phyloP scores from a whole-genome alignment of 2,329 filamentous ascomycete genomes.

The Aureobasidium sp. region DNA sequence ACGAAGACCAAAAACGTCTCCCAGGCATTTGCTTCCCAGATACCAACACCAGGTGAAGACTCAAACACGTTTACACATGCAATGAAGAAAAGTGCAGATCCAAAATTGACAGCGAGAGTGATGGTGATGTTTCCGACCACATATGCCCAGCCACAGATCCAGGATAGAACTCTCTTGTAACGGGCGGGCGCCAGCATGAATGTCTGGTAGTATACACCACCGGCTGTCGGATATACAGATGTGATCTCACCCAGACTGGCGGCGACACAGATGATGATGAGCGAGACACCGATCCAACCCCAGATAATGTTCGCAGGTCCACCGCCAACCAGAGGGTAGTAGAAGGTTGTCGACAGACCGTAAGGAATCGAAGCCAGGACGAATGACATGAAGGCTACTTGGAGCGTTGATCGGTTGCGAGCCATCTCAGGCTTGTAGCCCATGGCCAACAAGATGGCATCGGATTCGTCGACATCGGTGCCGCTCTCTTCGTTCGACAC shows the following conservation, averaged over 20 bases:
- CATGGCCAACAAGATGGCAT: slow-evolving; percentile 56
- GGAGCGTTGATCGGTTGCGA: slow-evolving; percentile 59
- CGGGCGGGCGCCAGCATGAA: slow-evolving; percentile 61
- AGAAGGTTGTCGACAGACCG: slow-evolving; percentile 62
- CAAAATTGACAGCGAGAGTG: slow-evolving; percentile 75
- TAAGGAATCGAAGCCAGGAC: slow-evolving; percentile 70
- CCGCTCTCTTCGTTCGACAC: slow-evolving; percentile 4
- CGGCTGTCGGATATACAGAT: slow-evolving; percentile 55
- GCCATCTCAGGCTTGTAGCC: slow-evolving; percentile 61
- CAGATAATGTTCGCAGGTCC: slow-evolving; percentile 65
- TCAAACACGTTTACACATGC: slow-evolving; percentile 52
- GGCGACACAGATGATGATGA: slow-evolving; percentile 65
- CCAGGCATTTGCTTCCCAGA: slow-evolving; percentile 39
- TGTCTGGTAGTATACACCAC: slow-evolving; percentile 69
- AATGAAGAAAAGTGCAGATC: slow-evolving; percentile 50
- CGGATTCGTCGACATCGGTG: slow-evolving; percentile 40
- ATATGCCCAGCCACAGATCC: slow-evolving; percentile 70
- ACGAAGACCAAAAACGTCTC: slow-evolving; percentile 46
- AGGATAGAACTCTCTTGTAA: slow-evolving; percentile 59
- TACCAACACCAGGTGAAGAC: slow-evolving; percentile 38
- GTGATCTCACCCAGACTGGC: slow-evolving; percentile 67
- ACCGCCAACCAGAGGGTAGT: slow-evolving; percentile 59
- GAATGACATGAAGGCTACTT: slow-evolving; percentile 70
- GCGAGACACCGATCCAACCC: slow-evolving; percentile 63
- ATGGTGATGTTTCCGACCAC: slow-evolving; percentile 76